Evolutionary conservation across 176 grass and related monocot species (phyloP), one percentile per base, ranked within the genome.

Genomic region (Chrysopogon serrulatus): DNA sequence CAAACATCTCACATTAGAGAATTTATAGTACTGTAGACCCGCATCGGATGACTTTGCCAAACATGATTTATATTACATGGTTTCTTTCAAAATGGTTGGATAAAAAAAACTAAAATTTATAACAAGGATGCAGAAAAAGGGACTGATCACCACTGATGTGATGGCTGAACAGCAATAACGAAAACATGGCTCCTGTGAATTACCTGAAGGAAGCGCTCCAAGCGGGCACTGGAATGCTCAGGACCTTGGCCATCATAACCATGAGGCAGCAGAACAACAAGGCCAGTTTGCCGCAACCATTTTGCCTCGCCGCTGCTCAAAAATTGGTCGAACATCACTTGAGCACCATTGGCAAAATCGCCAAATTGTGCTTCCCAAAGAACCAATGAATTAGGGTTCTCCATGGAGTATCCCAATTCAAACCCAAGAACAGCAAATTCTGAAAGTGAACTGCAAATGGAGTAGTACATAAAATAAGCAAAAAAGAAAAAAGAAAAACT

Each of bases 271-370:
- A 93, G 65, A 79, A 95, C 76, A 79, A 93, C 95, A 84, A 95
- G 92, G 31, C 95, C 92, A 31, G 70, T 95, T 84, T 98, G 95
- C 5, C 96, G 92, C 69, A 98, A 71, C 95, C 95, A 98, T 84
- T 98, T 98, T 69, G 95, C 84, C 87, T 98, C 95, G 26, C 95
- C 95, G 17, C 95, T 98, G 72, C 95, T 98, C 76, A 98, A 72
- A 88, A 98, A 98, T 79, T 98, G 95, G 73, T 98, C 95, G 9
- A 98, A 98, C 87, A 98, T 93, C 78, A 98, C 95, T 88, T 98
- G 95, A 33, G 92, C 92, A 79, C 95, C 95, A 83, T 98, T 98
- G 48, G 95, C 13, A 21, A 98, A 98, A 76, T 98, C 95, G 43
- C 95, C 95, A 82, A 98, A 98, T 59, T 98, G 95, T 79, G 92